Percentiles rank a stretch among this genome's conserved stretches.
phyloP scores from a whole-genome alignment of 2,329 filamentous ascomycete genomes.

The Colletotrichum cereale region DNA sequence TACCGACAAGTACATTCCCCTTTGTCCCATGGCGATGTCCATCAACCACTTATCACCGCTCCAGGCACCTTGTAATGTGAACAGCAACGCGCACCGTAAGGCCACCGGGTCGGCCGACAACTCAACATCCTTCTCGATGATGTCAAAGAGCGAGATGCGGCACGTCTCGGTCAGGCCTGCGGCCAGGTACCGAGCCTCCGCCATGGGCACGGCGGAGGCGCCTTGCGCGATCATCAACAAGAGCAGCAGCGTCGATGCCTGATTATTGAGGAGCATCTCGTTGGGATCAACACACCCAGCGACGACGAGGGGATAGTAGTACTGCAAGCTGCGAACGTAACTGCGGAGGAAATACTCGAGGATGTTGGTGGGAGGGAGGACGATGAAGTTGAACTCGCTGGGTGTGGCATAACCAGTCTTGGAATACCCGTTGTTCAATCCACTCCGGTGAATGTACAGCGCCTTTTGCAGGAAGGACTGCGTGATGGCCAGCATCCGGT shows the following conservation, averaged over 20 bases:
- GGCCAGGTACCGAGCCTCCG: constrained; percentile 74
- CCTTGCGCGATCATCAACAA: constrained; percentile 81
- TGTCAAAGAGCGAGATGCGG: constrained; percentile 78
- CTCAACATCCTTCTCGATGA: constrained; percentile 78
- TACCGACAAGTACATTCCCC: constrained; percentile 77
- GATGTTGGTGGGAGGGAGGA: constrained; percentile 74
- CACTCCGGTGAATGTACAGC: constrained; percentile 73
- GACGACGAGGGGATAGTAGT: constrained; percentile 74
- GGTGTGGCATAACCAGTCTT: constrained; percentile 60
- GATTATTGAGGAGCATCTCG: constrained; percentile 74
- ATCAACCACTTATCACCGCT: constrained; percentile 83
- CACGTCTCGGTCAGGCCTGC: constrained; percentile 78
- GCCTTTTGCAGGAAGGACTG: constrained; percentile 79
- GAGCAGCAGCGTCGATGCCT: constrained; percentile 74
- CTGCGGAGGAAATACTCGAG: constrained; percentile 76
- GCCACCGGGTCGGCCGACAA: constrained; percentile 75
- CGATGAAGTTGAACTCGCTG: constrained; percentile 71
- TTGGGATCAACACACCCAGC: constrained; percentile 74
- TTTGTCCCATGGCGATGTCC: constrained; percentile 81
- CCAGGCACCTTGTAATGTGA: constrained; percentile 77
- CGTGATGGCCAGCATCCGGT: constrained; percentile 79
- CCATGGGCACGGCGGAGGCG: constrained; percentile 73
- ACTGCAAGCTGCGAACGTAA: constrained; percentile 74
- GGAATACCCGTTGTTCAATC: constrained; percentile 54
- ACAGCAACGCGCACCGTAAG: constrained; percentile 74